Evolutionary conservation across 495 filamentous ascomycete genomes (phyloP), one percentile per base, ranked within the genome.

Genomic region (Podospora bellae-mahoneyi): DNA sequence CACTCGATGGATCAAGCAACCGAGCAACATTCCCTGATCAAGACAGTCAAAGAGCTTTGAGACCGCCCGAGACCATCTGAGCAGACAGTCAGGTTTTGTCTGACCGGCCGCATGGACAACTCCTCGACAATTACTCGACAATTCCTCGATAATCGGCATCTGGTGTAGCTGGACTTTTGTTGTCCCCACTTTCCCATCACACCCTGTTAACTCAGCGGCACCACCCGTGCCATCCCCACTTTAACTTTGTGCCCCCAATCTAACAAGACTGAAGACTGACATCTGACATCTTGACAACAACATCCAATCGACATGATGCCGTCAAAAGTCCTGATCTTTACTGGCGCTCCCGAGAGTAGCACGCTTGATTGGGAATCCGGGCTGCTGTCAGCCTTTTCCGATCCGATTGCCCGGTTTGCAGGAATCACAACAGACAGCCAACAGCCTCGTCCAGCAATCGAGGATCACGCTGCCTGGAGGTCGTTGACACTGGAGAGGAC

Each of bases 311-410:
- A 30, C 23, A 54, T 3, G 34, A 87, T 87, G 86, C 70, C 82
- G 64, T 66, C 59, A 67, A 84, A 82, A 68, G 71, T 83, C 55
- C 77, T 89, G 60, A 85, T 92, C 63, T 80, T 91, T 54, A 76
- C 86, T 67, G 90, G 90, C 6, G 88, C 89, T 19, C 90, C 90
- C 28, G 81, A 85, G 27, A 70, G 72, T 20, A 71, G 69, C 53
- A 78, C 77, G 32, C 79, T 93, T 15, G 71, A 83, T 30, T 92
- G 89, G 90, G 75, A 81, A 44, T 74, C 83, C 32, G 70, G 76
- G 5, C 78, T 92, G 61, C 76, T 90, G 48, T 71, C 80, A 15
- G 73, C 74, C 9, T 83, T 83, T 63, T 69, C 76, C 6, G 74
- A 76, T 2, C 75, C 82, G 3, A 80, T 89, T 55, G 78, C 79